These are phyloP conservation scores for Barnettozyma vustinii DNA, from an alignment of 805 yeast genomes.

Conservation along the genomic window DNA sequence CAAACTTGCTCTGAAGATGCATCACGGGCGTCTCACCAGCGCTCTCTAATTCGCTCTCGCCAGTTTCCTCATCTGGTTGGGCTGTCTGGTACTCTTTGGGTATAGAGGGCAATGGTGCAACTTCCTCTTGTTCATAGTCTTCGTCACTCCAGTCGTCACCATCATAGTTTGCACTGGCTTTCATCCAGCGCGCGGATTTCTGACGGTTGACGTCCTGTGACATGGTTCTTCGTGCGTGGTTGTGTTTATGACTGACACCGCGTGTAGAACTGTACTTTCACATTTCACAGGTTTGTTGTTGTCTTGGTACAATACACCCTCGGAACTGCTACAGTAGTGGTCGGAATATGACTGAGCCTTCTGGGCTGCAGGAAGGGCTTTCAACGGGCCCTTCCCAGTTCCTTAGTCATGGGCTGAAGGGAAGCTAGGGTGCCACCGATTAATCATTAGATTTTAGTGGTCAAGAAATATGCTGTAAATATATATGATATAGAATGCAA, in stretches of 20 bases:
- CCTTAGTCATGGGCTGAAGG: too few relatives aligned
- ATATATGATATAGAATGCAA: too few relatives aligned
- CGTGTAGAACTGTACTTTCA: not conserved
- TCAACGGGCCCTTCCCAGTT: too few relatives aligned
- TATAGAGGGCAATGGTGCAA: constrained; percentile 4
- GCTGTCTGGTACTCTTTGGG: not conserved
- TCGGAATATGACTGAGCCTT: too few relatives aligned
- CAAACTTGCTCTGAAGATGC: constrained; percentile 1
- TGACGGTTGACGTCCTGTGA: constrained; percentile 27
- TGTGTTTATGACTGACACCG: not conserved
- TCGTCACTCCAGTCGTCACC: constrained; percentile 36
- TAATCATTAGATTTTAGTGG: too few relatives aligned
- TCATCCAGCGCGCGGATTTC: constrained; percentile 37
- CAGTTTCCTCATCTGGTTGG: not conserved
- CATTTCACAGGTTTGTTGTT: too few relatives aligned
- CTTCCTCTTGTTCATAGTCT: constrained; percentile 7
- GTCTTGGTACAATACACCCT: too few relatives aligned
- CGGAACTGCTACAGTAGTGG: too few relatives aligned
- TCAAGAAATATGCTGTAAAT: too few relatives aligned
- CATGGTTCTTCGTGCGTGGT: not conserved
- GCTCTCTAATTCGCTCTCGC: not conserved
- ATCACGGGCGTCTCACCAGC: constrained; percentile 6
- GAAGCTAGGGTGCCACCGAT: too few relatives aligned
- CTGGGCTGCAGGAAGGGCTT: too few relatives aligned
- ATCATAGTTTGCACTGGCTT: constrained; percentile 35